phyloP scores from a whole-genome alignment of 441 rosid species.

The Populus hybrid region DNA sequence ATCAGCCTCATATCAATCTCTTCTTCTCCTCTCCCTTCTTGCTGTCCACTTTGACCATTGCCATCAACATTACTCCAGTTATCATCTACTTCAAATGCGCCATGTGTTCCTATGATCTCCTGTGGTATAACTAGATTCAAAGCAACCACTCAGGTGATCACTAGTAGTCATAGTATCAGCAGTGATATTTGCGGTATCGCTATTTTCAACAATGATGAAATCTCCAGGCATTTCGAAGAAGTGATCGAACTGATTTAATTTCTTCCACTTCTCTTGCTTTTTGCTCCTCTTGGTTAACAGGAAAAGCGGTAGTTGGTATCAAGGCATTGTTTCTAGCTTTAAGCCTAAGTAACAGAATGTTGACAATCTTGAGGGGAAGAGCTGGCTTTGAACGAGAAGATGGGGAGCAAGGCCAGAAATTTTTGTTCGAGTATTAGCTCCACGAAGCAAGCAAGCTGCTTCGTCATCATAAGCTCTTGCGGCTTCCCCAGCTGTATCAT shows the following conservation, averaged over 20 bases:
- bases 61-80: neutral
- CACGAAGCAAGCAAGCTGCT: constrained; percentile 55
- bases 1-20: constrained; percentile 11
- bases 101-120: neutral
- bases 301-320: neutral
- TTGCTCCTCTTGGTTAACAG: neutral
- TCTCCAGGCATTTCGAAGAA: constrained; percentile 23
- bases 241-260: constrained; percentile 6
- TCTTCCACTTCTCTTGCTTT: constrained; percentile 11
- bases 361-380: too few species aligned
- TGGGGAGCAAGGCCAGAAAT: constrained; percentile 39
- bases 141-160: constrained; percentile 3
- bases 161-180: neutral
- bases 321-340: constrained; percentile 23
- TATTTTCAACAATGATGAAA: constrained; percentile 6
- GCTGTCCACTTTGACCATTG: neutral
- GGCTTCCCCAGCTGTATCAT: constrained; percentile 54
- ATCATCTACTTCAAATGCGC: neutral
- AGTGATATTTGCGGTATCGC: neutral
- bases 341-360: constrained; percentile 36
- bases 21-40: constrained; percentile 5
- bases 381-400: constrained; percentile 28
- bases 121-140: constrained; percentile 12
- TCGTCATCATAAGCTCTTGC: constrained; percentile 65
- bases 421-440: constrained; percentile 48